Evolutionary conservation across 2,329 filamentous ascomycete genomes (phyloP), one percentile per base, ranked within the genome.

Genomic region (Verruconis gallopava): DNA sequence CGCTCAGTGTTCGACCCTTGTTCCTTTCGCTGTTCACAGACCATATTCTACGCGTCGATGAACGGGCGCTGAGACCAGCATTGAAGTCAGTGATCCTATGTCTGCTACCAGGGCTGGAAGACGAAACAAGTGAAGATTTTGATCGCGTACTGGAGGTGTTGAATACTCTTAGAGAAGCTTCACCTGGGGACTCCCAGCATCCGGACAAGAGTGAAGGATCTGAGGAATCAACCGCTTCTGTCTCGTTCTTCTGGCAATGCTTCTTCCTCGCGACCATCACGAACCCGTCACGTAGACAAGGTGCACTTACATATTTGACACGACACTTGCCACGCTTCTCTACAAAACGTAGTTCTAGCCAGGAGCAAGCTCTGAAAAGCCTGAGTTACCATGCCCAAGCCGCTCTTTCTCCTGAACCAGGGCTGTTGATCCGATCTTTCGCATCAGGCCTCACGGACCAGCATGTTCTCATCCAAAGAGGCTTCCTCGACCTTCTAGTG

Each of bases 171-270:
- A 85, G 88, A 53, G 62, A 71, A 45, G 69, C 71, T 46, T 64
- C 72, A 12, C 48, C 64, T 61, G 42, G 68, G 68, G 48, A 74
- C 62, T 21, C 60, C 58, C 43, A 69, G 61, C 28, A 38, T 13
- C 22, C 75, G 73, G 58, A 73, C 66, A 36, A 71, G 37, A 46
- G 49, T 11, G 55, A 60, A 20, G 47, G 46, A 13, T 57, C 52
- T 21, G 49, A 36, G n/a, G n/a, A n/a, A 14, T 50, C 51, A 17
- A 47, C 71, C 5, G 77, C 78, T 30, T n/a, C 25, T 6, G 84
- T 88, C 49, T 83, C 84, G 49, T 95, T 91, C 59, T 98, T 96
- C 59, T 98, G 91, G 91, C 91, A 98, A 63, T 95, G 86, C 58
- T 81, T 98, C 55, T 96, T 98, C 54, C 67, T 98, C 14, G 85